A percentile compares a stretch with the other conserved stretches of the same genome.
Evolutionary conservation across 2,329 filamentous ascomycete species (phyloP).

Genomic region (Nakataea oryzae): DNA sequence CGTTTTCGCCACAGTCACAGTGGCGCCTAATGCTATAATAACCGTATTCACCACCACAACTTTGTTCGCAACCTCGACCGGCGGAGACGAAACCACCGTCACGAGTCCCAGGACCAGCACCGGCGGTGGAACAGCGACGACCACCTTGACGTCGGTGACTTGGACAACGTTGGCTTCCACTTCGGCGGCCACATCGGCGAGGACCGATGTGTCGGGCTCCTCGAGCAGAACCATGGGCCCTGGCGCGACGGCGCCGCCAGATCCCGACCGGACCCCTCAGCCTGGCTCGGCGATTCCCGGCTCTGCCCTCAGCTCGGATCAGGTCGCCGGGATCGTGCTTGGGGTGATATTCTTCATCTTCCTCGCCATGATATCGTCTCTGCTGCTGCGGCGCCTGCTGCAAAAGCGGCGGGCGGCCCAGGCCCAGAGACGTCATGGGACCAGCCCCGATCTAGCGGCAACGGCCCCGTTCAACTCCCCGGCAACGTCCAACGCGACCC

Average conservation of each 20-base stretch:
- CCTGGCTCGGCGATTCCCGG: neutral
- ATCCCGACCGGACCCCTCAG: neutral
- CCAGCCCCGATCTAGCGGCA: slow-evolving; percentile 4
- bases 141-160: neutral
- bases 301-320: slow-evolving; percentile 11
- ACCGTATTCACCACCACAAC: slow-evolving; percentile 14
- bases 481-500: slow-evolving; percentile 5
- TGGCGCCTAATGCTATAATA: slow-evolving; percentile 11
- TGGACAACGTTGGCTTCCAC: neutral
- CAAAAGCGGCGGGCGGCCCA: slow-evolving; percentile 38
- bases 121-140: neutral
- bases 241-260: neutral
- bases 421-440: slow-evolving; percentile 31
- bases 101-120: neutral
- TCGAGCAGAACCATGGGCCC: neutral
- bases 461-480: slow-evolving; percentile 2
- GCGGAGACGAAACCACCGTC: neutral
- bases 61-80: slow-evolving; percentile 6
- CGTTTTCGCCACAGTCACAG: slow-evolving; percentile 10
- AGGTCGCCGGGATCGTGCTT: slow-evolving; percentile 17
- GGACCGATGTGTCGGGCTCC: neutral
- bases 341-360: slow-evolving; percentile 15
- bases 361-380: slow-evolving; percentile 11
- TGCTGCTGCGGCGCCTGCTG: slow-evolving; percentile 14
- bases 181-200: neutral